phyloP scores from a whole-genome alignment of 805 yeast genomes.

The Ogataea angusta region DNA sequence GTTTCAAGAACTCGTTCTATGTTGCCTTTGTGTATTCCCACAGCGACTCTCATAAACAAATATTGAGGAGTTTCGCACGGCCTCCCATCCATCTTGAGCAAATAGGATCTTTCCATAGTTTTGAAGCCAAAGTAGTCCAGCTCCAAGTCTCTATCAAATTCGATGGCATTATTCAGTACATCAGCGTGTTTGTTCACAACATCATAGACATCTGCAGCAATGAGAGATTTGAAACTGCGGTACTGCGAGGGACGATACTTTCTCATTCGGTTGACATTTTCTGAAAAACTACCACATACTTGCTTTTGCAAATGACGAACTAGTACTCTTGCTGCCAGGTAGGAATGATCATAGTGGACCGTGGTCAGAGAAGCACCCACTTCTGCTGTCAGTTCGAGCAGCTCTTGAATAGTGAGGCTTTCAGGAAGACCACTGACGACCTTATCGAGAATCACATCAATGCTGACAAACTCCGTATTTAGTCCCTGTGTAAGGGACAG shows the following conservation, averaged over 20 bases:
- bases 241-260: constrained; percentile 71
- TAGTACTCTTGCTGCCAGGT: constrained; percentile 88
- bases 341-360: constrained; percentile 89
- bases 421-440: constrained; percentile 49
- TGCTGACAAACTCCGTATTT: constrained; percentile 41
- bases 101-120: constrained; percentile 86
- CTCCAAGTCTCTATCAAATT: constrained; percentile 67
- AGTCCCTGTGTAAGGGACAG: constrained; percentile 30
- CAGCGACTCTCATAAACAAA: constrained; percentile 83
- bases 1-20: constrained; percentile 71
- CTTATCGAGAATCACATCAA: constrained; percentile 45
- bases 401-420: constrained; percentile 42
- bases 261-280: constrained; percentile 62
- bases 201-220: constrained; percentile 56
- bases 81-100: constrained; percentile 58
- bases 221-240: constrained; percentile 56
- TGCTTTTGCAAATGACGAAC: constrained; percentile 80
- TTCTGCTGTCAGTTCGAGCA: constrained; percentile 65
- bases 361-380: constrained; percentile 95
- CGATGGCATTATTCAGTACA: constrained; percentile 65
- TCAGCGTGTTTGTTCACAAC: constrained; percentile 57
- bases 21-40: constrained; percentile 81
- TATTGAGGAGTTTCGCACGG: constrained; percentile 93
- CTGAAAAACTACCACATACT: constrained; percentile 73
- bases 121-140: constrained; percentile 86